Percentiles rank a stretch among this genome's conserved stretches.
Evolutionary conservation across 164 flowering plant species (phyloP).

Genomic region (Dillenia suffruticosa): DNA sequence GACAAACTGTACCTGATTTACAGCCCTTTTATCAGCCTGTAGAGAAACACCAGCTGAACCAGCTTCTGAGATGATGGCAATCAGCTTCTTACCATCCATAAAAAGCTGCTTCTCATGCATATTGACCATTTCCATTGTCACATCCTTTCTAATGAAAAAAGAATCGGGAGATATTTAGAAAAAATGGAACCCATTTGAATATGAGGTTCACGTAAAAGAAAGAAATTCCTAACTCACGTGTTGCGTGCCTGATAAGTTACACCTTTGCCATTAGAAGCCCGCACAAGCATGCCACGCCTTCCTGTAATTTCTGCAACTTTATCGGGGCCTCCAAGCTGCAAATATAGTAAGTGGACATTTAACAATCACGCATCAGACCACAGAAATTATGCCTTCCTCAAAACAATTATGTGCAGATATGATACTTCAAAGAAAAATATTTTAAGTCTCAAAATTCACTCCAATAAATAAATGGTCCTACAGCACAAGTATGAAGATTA

Average conservation of each 20-base stretch:
- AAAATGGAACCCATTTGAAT: neutral
- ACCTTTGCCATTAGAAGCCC: conserved; percentile 87
- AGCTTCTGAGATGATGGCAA: conserved; percentile 98
- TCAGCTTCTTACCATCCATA: conserved; percentile 90
- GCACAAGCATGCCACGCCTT: conserved; percentile 94
- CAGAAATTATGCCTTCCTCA: too few relatives aligned
- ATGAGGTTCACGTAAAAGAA: neutral
- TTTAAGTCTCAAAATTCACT: too few relatives aligned
- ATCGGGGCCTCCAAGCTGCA: conserved; percentile 98
- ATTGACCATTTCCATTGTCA: conserved; percentile 97
- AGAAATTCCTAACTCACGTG: conserved; percentile 59
- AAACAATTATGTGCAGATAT: too few relatives aligned
- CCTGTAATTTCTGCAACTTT: conserved; percentile 98
- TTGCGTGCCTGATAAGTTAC: conserved; percentile 93
- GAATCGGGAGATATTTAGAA: conserved; percentile 1
- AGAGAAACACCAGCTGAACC: conserved; percentile 99
- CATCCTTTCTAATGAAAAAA: conserved; percentile 66
- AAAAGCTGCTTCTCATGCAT: conserved; percentile 96
- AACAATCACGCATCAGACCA: too few relatives aligned
- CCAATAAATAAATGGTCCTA: too few relatives aligned
- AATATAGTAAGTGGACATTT: neutral
- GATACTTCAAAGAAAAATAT: too few relatives aligned
- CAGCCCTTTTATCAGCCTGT: conserved; percentile 94
- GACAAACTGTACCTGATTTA: conserved; percentile 62
- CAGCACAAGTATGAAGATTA: too few relatives aligned